Evolutionary conservation across 2,329 filamentous ascomycete genomes (phyloP), one percentile per base, ranked within the genome.

Genomic region (Monosporascus sp.): DNA sequence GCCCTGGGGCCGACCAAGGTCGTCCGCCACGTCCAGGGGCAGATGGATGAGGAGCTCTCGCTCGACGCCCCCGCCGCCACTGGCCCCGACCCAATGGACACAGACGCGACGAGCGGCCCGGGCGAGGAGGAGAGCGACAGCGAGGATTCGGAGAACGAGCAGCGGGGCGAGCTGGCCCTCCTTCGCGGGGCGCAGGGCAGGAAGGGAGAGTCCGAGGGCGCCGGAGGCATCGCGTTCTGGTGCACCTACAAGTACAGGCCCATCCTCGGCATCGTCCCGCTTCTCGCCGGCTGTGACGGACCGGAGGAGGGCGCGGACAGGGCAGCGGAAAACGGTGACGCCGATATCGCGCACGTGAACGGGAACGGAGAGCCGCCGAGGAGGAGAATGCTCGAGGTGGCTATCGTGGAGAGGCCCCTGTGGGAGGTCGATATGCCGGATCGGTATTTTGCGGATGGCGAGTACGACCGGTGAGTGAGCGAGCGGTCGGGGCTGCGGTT

Each of bases 221-320:
- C 52, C 52, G 52, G 58, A 59, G 49, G 63, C 51, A 53, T 63
- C 55, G 61, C 54, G 7, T 81, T 76, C 74, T 97, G 91, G 90
- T 84, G 86, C 67, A 96, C 92, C 5, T 91, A 88, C 78, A 95
- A 96, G 71, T 99, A 97, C 72, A 82, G 92, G 54, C 89, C 92
- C n/a, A 91, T 99, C 62, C 77, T 99, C 56, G 94, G 92, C 51
- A 73, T 85, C 38, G 78, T 83, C 37, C 74, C 76, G 44, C 70
- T 79, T 58, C 11, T 35, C 31, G 31, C 31, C 1, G 4, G 11
- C 14, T 14, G 31, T 14, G 31, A 35, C 31, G 9, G 11, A 1
- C 31, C 31, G 31, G 28, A 11, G 28, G 31, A 35, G 11, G 31
- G 11, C 11, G 31, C 31, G 31, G 31, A 9, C 31, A 14, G 31